Conservation (phyloP, 495 filamentous ascomycete species). For the Penicillium parvum region DNA sequence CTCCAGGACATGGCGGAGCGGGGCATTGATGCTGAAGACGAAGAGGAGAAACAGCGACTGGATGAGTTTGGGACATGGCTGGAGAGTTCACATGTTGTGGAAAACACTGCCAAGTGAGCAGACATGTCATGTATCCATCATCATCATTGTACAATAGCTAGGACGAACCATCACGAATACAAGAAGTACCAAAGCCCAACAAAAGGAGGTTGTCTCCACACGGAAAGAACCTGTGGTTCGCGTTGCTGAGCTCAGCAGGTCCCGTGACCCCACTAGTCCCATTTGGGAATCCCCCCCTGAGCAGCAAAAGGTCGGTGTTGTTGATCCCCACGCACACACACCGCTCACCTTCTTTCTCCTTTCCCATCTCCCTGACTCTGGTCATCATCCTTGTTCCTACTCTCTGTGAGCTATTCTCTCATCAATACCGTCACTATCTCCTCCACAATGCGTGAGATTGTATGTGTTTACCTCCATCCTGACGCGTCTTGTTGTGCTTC, state of each 20-base stretch:
- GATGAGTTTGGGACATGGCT: constrained; percentile 55
- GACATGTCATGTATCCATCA: background rate
- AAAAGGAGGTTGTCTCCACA: constrained; percentile 32
- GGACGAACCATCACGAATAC: too few species aligned
- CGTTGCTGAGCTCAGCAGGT: constrained; percentile 16
- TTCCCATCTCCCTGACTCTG: constrained; percentile 23
- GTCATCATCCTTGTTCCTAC: constrained; percentile 20
- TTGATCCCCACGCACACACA: constrained; percentile 39
- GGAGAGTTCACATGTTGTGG: constrained; percentile 34
- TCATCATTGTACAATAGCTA: background rate
- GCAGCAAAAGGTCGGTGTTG: constrained; percentile 26
- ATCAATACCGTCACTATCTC: constrained; percentile 39
- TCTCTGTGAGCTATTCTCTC: constrained; percentile 13
- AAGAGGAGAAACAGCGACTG: constrained; percentile 43
- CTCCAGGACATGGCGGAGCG: constrained; percentile 44
- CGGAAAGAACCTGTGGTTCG: constrained; percentile 1
- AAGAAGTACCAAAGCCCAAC: too few species aligned
- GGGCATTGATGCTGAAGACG: constrained; percentile 40
- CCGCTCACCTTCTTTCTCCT: constrained; percentile 29
- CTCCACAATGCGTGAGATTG: constrained; percentile 91
- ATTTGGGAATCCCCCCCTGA: constrained; percentile 23
- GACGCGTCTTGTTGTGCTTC: constrained; percentile 35
- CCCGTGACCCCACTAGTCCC: constrained; percentile 28
- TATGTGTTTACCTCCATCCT: constrained; percentile 49
- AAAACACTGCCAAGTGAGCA: constrained; percentile 23